Conservation (phyloP, 352 stramenopile genomes). For the Aphanomyces euteiches region DNA sequence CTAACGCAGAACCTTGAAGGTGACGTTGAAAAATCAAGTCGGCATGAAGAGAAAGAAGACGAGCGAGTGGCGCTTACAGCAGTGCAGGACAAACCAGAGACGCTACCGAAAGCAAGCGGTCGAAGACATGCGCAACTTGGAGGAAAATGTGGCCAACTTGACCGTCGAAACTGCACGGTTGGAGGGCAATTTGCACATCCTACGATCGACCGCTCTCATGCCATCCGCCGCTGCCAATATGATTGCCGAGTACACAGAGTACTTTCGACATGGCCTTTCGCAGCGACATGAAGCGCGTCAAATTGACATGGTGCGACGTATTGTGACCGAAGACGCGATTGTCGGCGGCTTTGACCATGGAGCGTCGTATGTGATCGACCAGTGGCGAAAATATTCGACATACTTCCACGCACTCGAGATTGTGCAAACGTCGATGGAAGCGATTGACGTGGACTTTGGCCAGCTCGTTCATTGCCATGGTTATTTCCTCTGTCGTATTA, state of each 20-base stretch:
- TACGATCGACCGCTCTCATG: neutral
- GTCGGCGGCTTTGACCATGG: neutral
- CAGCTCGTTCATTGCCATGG: constrained; percentile 9
- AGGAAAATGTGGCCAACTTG: constrained; percentile 60
- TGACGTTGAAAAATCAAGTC: too few relatives aligned
- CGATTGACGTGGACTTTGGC: neutral
- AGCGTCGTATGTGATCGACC: neutral
- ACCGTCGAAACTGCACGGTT: constrained; percentile 56
- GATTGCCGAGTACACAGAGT: neutral
- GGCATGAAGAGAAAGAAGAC: constrained; percentile 17
- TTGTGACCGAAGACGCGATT: neutral
- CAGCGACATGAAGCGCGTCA: neutral
- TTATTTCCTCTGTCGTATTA: constrained; percentile 1
- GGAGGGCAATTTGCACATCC: constrained; percentile 18
- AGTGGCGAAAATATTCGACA: neutral
- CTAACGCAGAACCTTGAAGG: too few relatives aligned
- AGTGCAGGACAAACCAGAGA: constrained; percentile 65
- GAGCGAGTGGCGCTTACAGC: constrained; percentile 44
- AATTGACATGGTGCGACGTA: neutral
- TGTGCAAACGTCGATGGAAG: constrained; percentile 6
- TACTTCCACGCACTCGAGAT: neutral
- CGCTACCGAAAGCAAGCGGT: constrained; percentile 65
- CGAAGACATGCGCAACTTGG: constrained; percentile 62
- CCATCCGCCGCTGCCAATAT: constrained; percentile 6
- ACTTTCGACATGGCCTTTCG: constrained; percentile 4